Percentiles rank a stretch among this genome's conserved stretches.
phyloP scores from a whole-genome alignment of 2,329 filamentous ascomycete species.

The Scortechinia acanthostroma region DNA sequence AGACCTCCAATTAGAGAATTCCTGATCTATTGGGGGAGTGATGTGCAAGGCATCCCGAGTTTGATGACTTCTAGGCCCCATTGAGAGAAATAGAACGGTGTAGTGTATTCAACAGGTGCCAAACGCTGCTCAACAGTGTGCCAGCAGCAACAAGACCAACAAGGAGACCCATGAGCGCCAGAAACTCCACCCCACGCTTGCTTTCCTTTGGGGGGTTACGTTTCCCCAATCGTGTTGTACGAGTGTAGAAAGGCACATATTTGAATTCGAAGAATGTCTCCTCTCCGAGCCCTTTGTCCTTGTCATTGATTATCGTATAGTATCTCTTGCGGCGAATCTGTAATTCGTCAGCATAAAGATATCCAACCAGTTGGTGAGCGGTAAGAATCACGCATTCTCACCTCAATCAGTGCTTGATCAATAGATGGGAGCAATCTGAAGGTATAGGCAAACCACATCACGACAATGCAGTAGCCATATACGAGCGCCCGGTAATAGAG shows the following conservation, averaged over 20 bases:
- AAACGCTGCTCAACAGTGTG: no score
- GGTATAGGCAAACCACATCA: conserved; percentile 43
- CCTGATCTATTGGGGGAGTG: no score
- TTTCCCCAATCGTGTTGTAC: not conserved
- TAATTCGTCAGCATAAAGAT: conserved; percentile 20
- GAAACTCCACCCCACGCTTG: not conserved
- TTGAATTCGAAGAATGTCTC: conserved; percentile 66
- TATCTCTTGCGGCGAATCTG: conserved; percentile 33
- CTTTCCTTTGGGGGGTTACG: not conserved
- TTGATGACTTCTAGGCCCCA: no score
- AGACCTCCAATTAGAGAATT: no score
- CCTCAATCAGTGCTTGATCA: conserved; percentile 39
- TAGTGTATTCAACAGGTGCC: no score
- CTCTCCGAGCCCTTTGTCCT: conserved; percentile 55
- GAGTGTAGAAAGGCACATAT: conserved; percentile 48
- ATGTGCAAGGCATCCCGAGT: no score
- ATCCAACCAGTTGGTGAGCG: conserved; percentile 7
- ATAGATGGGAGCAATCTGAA: conserved; percentile 24
- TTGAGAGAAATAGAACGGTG: no score
- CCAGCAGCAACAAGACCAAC: not conserved
- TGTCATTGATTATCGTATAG: conserved; percentile 54
- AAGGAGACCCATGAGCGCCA: not conserved
- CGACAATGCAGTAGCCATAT: conserved; percentile 59
- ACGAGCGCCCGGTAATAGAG: conserved; percentile 53
- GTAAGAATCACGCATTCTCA: conserved; percentile 14